Evolutionary conservation across 176 grass and related monocot genomes (phyloP), one percentile per base, ranked within the genome.

Genomic region (Bonia amplexicaulis): DNA sequence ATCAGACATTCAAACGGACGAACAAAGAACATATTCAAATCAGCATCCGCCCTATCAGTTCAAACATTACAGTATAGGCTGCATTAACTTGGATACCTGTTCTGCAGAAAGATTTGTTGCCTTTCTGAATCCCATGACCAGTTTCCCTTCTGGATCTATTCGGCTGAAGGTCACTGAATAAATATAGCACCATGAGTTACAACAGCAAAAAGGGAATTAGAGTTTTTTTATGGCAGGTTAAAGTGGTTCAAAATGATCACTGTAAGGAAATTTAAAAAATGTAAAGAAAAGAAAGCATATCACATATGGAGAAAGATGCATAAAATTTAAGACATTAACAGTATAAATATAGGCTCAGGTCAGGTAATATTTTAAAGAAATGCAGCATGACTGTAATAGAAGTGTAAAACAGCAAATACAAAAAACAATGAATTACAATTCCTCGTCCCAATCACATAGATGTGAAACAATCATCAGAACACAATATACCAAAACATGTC

Each of bases 81-180:
- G 58, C 48, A 89, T 60, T 23, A 77, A 49, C 55, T 41, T 69
- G 26, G 46, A 20, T 76, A 99, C 97, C 90, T 92, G 90, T 94
- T 99, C 97, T n/a, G 79, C 41, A 66, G 84, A 82, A 66, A 80
- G 65, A 73, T 76, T 85, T 72, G 93, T 85, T 65, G 97, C 92
- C 90, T 91, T 99, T 69, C 97, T 89, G 81, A 99, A 99, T 64
- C 93, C 93, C 97, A 99, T 99, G 59, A 99, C 87, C 80, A 99
- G 74, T 73, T 92, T 99, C 53, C 97, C 93, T 92, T 96, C 97
- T 42, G 97, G 97, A 86, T 99, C 97, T 64, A 96, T 88, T 77
- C 90, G 85, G 72, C 97, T 99, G 63, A 99, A 99, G 40, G 93
- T 99, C 62, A 99, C 97, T 99, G 73, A 68, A 85, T 20, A 77